Percentiles rank a stretch among this genome's conserved stretches.
These are phyloP conservation scores for Fusarium coffeatum DNA, from an alignment of 2,329 filamentous ascomycete species.

Conservation along the genomic window DNA sequence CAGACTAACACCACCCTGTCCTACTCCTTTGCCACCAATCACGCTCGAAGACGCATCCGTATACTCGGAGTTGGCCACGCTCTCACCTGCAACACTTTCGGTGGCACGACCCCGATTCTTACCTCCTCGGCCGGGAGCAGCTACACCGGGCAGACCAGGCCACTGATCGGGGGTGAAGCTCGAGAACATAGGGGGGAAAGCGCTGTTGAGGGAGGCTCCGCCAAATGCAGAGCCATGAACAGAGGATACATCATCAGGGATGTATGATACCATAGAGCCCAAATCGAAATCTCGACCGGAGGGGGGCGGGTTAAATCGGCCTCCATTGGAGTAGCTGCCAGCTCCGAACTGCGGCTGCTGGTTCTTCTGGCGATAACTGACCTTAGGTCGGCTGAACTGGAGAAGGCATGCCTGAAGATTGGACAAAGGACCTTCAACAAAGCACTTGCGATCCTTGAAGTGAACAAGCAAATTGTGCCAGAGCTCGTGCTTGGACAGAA, in stretches of 20 bases:
- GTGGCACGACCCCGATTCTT: constrained; percentile 75
- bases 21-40: constrained; percentile 78
- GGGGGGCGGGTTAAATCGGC: constrained; percentile 57
- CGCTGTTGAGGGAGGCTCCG: constrained; percentile 76
- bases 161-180: constrained; percentile 89
- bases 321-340: constrained; percentile 54
- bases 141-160: constrained; percentile 81
- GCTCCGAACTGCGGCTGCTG: constrained; percentile 72
- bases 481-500: constrained; percentile 95
- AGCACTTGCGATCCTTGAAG: constrained; percentile 96
- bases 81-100: constrained; percentile 89
- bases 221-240: constrained; percentile 93
- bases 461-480: constrained; percentile 96
- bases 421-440: constrained; percentile 93
- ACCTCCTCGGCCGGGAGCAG: constrained; percentile 69
- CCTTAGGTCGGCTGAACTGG: constrained; percentile 94
- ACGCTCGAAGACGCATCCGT: constrained; percentile 86
- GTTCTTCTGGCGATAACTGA: constrained; percentile 91
- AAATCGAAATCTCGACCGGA: constrained; percentile 73
- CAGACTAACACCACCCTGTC: constrained; percentile 89
- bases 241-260: constrained; percentile 96
- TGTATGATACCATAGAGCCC: constrained; percentile 92
- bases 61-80: constrained; percentile 88
- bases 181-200: constrained; percentile 95
- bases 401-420: constrained; percentile 96